Evolutionary conservation across 148 eudicot genomes (phyloP).

Genomic region (Camellia lanceoleosa): DNA sequence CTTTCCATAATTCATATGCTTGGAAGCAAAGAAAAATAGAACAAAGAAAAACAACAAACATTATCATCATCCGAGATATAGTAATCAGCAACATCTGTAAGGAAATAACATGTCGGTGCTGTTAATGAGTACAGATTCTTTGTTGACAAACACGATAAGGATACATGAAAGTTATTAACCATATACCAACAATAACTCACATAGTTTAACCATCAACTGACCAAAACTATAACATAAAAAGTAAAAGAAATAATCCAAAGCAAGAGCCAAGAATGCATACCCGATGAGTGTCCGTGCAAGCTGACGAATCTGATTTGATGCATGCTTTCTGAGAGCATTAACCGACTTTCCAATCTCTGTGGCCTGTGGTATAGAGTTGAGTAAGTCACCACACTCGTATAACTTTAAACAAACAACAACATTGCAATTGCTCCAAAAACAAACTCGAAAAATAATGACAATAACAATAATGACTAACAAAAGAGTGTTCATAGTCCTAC

Average conservation of each 20-base stretch:
- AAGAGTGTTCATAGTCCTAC: slow-evolving; percentile 32
- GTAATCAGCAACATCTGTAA: background rate
- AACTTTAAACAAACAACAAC: background rate
- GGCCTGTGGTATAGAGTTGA: slow-evolving; percentile 41
- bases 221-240: background rate
- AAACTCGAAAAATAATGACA: background rate
- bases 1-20: too few species aligned
- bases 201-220: background rate
- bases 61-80: background rate
- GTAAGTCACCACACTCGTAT: background rate
- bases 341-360: slow-evolving; percentile 90
- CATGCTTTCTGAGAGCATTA: slow-evolving; percentile 55
- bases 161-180: background rate
- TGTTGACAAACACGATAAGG: background rate
- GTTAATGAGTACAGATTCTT: background rate
- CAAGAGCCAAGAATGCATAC: slow-evolving; percentile 44
- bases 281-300: slow-evolving; percentile 57
- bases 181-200: background rate
- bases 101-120: background rate
- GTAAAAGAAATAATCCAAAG: background rate
- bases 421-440: background rate
- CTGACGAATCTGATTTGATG: slow-evolving; percentile 50
- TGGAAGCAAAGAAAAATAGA: background rate
- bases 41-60: background rate
- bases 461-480: slow-evolving; percentile 17